phyloP scores from a whole-genome alignment of 208 protist species.

The Trypanosomatidae sp. region DNA sequence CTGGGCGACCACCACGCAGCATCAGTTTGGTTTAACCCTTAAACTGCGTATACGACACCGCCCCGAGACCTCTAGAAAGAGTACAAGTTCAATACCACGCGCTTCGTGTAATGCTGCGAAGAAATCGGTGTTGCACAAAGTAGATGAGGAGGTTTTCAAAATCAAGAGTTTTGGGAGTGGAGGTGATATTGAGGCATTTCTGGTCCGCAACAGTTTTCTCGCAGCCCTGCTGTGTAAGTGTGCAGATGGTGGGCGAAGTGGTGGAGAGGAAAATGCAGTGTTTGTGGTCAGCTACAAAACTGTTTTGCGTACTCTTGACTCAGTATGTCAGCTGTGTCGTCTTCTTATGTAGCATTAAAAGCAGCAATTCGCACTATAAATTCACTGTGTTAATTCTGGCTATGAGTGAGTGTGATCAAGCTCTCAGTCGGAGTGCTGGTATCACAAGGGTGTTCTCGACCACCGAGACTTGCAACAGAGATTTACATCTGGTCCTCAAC shows the following conservation, averaged over 20 bases:
- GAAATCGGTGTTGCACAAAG: not conserved
- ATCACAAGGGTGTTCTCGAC: not conserved
- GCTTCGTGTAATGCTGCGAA: not conserved
- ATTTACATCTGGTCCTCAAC: not conserved
- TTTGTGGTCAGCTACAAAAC: not conserved
- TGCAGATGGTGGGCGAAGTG: not conserved
- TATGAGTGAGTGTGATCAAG: not conserved
- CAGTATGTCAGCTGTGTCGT: slow-evolving; percentile 4
- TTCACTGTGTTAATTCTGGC: not conserved
- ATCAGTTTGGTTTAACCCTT: slow-evolving; percentile 6
- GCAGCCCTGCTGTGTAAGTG: not conserved
- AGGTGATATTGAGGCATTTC: not conserved
- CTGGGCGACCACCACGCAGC: slow-evolving; percentile 2
- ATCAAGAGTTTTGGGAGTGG: not conserved
- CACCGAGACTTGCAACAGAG: not conserved
- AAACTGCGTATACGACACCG: not conserved
- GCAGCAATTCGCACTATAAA: not conserved
- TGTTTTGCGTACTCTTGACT: slow-evolving; percentile 1
- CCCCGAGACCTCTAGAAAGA: not conserved
- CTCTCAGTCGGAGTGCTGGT: not conserved
- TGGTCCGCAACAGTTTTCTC: slow-evolving; percentile 3
- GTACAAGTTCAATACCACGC: not conserved
- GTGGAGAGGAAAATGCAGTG: not conserved
- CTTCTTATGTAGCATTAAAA: not conserved
- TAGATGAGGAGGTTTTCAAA: not conserved